These are phyloP conservation scores for Biscutella auriculata DNA, from an alignment of 441 rosid genomes.

Conservation along the genomic window DNA sequence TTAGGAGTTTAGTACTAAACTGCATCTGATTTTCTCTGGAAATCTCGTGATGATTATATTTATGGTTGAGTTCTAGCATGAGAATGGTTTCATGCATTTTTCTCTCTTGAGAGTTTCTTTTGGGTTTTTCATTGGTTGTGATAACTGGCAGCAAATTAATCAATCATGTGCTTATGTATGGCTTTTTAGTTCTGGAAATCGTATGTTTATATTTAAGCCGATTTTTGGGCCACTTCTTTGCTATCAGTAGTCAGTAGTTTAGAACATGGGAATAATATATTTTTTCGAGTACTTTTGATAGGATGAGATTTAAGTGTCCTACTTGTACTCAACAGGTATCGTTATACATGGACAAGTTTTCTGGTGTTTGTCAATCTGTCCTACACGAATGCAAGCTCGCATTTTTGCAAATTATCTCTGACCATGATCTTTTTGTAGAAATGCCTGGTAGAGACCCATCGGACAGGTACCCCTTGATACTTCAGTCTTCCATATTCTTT, in stretches of 20 bases:
- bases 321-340: slow-evolving; percentile 54
- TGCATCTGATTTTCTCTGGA: not conserved
- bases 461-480: slow-evolving; percentile 53
- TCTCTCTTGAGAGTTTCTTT: slow-evolving; percentile 3
- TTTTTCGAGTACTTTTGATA: not conserved
- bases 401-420: slow-evolving; percentile 88
- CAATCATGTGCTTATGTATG: slow-evolving; percentile 5
- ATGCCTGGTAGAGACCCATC: slow-evolving; percentile 99
- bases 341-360: slow-evolving; percentile 92
- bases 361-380: slow-evolving; percentile 94
- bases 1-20: too few species aligned
- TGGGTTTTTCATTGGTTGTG: not conserved
- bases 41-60: not conserved
- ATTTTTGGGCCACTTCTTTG: not conserved
- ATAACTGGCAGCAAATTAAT: not conserved
- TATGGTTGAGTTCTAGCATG: slow-evolving; percentile 11
- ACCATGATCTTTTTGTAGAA: slow-evolving; percentile 98
- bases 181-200: not conserved
- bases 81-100: not conserved
- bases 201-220: slow-evolving; percentile 10
- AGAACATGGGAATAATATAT: slow-evolving; percentile 2
- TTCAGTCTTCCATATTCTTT: slow-evolving; percentile 4
- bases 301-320: not conserved
- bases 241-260: not conserved
- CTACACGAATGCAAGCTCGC: slow-evolving; percentile 97